Percentiles rank a stretch among this genome's conserved stretches.
These are phyloP conservation scores for Erysimum pusillum DNA, from an alignment of 441 rosid genomes.

Conservation along the genomic window DNA sequence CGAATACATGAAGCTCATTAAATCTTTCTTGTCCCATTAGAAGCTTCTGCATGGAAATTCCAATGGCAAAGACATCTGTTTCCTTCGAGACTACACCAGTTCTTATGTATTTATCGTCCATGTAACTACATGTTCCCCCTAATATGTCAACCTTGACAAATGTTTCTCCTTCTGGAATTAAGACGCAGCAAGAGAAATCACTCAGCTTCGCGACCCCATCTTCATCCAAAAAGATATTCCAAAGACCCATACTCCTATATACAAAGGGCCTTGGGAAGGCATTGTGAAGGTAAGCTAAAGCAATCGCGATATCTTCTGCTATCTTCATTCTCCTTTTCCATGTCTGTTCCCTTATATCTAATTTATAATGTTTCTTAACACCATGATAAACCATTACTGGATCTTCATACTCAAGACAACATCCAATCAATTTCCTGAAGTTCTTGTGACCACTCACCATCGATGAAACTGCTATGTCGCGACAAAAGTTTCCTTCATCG, in stretches of 20 bases:
- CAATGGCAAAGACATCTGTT: no score
- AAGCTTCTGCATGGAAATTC: no score
- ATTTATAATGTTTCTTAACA: neutral
- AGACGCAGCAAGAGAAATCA: neutral
- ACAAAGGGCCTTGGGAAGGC: neutral
- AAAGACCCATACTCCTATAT: neutral
- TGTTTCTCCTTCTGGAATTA: neutral
- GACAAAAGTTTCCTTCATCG: neutral
- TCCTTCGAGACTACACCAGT: no score
- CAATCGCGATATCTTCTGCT: neutral
- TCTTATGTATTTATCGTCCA: neutral
- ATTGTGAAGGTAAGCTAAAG: neutral
- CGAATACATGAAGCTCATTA: no score
- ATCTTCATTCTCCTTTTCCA: neutral
- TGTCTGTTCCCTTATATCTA: neutral
- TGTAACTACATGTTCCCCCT: neutral
- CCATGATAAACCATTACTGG: neutral
- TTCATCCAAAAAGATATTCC: neutral
- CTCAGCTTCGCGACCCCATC: neutral
- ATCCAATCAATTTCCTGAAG: neutral
- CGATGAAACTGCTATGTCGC: neutral
- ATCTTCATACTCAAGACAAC: neutral
- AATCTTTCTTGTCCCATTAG: no score
- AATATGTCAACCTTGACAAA: neutral
- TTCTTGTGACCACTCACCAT: neutral